Evolutionary conservation across 441 rosid genomes (phyloP).

Genomic region (Corymbia calophylla): DNA sequence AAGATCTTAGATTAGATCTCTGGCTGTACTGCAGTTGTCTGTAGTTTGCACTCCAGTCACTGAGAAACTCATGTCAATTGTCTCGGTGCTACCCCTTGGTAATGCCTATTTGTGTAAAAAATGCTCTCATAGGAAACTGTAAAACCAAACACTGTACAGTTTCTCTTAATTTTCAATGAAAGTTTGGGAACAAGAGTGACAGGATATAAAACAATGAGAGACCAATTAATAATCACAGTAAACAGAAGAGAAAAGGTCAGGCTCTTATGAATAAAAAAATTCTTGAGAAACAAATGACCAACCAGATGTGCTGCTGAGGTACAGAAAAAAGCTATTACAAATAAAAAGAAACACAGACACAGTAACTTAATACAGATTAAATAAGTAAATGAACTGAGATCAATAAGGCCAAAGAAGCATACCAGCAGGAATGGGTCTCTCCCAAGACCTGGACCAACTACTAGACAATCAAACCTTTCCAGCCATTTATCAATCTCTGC

Average conservation of each 20-base stretch:
- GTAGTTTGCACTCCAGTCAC: neutral
- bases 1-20: neutral
- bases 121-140: neutral
- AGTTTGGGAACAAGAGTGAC: neutral
- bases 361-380: neutral
- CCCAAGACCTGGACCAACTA: slow-evolving; percentile 97
- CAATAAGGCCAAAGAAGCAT: slow-evolving; percentile 6
- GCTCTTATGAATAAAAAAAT: neutral
- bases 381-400: neutral
- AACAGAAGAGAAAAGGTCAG: neutral
- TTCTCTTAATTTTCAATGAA: neutral
- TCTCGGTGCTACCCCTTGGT: neutral
- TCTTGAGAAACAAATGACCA: neutral
- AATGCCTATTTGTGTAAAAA: neutral
- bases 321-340: neutral
- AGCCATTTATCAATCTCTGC: slow-evolving; percentile 87
- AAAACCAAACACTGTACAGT: neutral
- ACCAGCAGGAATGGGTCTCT: slow-evolving; percentile 92
- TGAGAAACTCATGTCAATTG: neutral
- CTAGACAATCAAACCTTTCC: slow-evolving; percentile 93
- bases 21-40: neutral
- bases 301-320: neutral
- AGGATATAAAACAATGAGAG: neutral
- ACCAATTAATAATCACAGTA: neutral
- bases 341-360: neutral